Conservation (phyloP, 805 yeast species). For the Zygoascus flipseniorum region DNA sequence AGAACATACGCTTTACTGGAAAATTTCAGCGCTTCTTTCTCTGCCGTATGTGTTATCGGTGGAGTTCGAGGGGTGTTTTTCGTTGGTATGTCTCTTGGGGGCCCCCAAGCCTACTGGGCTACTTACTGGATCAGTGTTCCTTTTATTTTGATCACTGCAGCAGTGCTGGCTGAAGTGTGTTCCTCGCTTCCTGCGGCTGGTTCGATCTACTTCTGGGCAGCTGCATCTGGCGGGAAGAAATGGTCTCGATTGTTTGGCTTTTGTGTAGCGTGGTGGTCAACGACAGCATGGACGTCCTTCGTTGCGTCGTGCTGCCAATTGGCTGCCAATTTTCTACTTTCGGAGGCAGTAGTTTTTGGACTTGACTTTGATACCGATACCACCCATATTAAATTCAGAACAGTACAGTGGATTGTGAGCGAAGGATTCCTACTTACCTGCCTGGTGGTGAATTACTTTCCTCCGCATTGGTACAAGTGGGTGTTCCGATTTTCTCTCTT, state of each 20-base stretch:
- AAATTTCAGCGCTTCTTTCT: conserved; percentile 15
- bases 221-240: conserved; percentile 16
- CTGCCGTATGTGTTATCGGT: conserved; percentile 12
- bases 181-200: conserved; percentile 22
- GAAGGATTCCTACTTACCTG: conserved; percentile 13
- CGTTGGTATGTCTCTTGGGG: conserved; percentile 16
- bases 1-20: conserved; percentile 14
- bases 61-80: conserved; percentile 12
- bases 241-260: conserved; percentile 18
- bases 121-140: conserved; percentile 11
- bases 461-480: conserved; percentile 12
- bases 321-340: conserved; percentile 14
- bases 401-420: conserved; percentile 19
- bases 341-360: conserved; percentile 16
- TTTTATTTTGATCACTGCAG: conserved; percentile 16
- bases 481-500: conserved; percentile 14
- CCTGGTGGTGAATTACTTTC: conserved; percentile 15
- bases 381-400: conserved; percentile 15
- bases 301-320: conserved; percentile 14
- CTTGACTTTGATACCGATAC: conserved; percentile 7
- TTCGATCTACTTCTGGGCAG: conserved; percentile 21
- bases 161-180: conserved; percentile 18
- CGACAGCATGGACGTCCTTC: conserved; percentile 20
- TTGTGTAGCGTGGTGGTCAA: conserved; percentile 20
- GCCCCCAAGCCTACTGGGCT: conserved; percentile 20